A percentile compares a stretch with the other conserved stretches of the same genome.
phyloP scores from a whole-genome alignment of 1,139 yeast species.

The Pichia sp. region DNA sequence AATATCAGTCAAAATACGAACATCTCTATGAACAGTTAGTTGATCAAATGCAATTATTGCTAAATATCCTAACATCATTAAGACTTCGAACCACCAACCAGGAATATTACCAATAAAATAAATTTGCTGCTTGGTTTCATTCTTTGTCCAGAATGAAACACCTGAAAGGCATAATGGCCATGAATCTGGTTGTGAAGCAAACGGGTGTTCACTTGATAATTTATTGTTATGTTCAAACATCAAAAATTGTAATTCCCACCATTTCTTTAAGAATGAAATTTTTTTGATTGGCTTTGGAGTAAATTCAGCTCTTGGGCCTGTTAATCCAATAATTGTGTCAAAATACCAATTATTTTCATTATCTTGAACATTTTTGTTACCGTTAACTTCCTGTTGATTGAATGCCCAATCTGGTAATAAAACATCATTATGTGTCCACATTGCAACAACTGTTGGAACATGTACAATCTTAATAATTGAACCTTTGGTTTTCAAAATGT shows the following conservation, averaged over 20 bases:
- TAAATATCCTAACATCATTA: slow-evolving; percentile 57
- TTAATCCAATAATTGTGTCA: slow-evolving; percentile 63
- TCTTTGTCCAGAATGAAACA: slow-evolving; percentile 91
- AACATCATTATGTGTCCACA: slow-evolving; percentile 90
- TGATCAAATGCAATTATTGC: slow-evolving; percentile 70
- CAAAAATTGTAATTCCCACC: slow-evolving; percentile 78
- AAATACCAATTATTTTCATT: slow-evolving; percentile 67
- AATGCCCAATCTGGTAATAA: slow-evolving; percentile 92
- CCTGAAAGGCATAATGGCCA: slow-evolving; percentile 96
- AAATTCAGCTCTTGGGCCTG: slow-evolving; percentile 55
- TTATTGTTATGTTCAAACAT: slow-evolving; percentile 94
- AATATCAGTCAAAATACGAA: slow-evolving; percentile 47
- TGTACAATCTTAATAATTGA: slow-evolving; percentile 68
- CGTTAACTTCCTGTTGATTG: slow-evolving; percentile 88
- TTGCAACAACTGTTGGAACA: slow-evolving; percentile 79
- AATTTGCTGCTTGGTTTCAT: slow-evolving; percentile 56
- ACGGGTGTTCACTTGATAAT: slow-evolving; percentile 85
- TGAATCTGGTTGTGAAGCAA: slow-evolving; percentile 84
- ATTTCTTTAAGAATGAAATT: slow-evolving; percentile 73
- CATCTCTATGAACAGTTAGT: slow-evolving; percentile 66
- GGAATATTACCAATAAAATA: slow-evolving; percentile 84
- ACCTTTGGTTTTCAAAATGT: slow-evolving; percentile 61
- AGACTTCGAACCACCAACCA: slow-evolving; percentile 88
- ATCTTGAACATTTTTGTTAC: slow-evolving; percentile 75
- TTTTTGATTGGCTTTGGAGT: slow-evolving; percentile 51